Conservation (phyloP, 2,329 filamentous ascomycete species). For the Aciculosporium take region DNA sequence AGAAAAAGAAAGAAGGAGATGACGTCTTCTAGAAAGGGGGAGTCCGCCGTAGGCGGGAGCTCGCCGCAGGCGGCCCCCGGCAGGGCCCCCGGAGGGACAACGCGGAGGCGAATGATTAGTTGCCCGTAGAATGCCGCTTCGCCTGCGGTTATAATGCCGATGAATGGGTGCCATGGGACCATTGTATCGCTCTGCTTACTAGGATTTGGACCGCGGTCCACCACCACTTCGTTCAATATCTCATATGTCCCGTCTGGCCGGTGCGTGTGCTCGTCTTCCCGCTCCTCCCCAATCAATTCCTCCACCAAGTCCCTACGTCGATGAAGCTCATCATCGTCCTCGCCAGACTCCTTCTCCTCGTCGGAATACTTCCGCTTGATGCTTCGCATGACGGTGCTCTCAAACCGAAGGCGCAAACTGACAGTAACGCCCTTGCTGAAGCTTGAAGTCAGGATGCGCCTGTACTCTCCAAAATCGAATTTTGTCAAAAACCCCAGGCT, state of each 20-base stretch:
- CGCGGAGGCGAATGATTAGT: too few relatives aligned
- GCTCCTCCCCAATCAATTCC: constrained; percentile 76
- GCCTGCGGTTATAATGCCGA: too few relatives aligned
- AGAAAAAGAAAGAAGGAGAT: too few relatives aligned
- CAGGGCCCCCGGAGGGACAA: too few relatives aligned
- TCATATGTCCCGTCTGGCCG: constrained; percentile 71
- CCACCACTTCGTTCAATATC: constrained; percentile 92
- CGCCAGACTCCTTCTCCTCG: constrained; percentile 14
- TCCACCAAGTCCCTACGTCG: constrained; percentile 60
- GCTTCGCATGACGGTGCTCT: constrained; percentile 84
- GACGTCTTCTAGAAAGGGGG: too few relatives aligned
- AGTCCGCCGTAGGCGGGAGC: too few relatives aligned
- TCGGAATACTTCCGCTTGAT: constrained; percentile 29
- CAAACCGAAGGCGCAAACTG: constrained; percentile 75
- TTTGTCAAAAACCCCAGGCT: constrained; percentile 93
- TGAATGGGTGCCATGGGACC: too few relatives aligned
- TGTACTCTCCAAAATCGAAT: constrained; percentile 74
- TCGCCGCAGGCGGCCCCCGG: too few relatives aligned
- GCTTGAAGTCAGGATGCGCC: constrained; percentile 51
- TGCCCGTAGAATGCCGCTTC: too few relatives aligned
- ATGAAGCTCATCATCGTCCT: constrained; percentile 24
- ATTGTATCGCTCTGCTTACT: too few relatives aligned
- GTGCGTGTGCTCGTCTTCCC: constrained; percentile 74
- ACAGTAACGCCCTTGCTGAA: constrained; percentile 80
- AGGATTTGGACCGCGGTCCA: constrained; percentile 85